These are phyloP conservation scores for Clavispora carvajalis DNA, from an alignment of 805 yeast species.

Conservation along the genomic window DNA sequence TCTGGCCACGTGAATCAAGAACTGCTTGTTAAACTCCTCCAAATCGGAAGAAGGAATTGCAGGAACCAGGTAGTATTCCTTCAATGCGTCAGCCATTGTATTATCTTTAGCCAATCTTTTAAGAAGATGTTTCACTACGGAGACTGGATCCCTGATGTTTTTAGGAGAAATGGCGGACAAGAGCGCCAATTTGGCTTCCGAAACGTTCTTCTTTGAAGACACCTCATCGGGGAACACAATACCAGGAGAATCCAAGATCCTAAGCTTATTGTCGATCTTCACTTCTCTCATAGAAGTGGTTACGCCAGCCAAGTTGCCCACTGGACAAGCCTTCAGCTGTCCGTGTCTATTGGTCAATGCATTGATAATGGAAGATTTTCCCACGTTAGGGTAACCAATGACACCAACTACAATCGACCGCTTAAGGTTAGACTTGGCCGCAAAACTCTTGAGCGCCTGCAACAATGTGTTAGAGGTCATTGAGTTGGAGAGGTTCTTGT, in stretches of 20 bases:
- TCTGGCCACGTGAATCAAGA: slow-evolving; percentile 89
- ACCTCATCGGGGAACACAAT: slow-evolving; percentile 83
- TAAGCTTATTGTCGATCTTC: slow-evolving; percentile 84
- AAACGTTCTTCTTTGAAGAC: slow-evolving; percentile 34
- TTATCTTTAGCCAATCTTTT: slow-evolving; percentile 69
- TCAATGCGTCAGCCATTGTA: slow-evolving; percentile 74
- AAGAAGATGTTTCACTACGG: slow-evolving; percentile 72
- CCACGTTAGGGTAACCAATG: slow-evolving; percentile 96
- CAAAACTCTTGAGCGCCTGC: slow-evolving; percentile 79
- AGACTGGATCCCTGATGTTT: slow-evolving; percentile 75
- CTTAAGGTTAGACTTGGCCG: slow-evolving; percentile 76
- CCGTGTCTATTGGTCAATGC: slow-evolving; percentile 80
- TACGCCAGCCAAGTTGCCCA: slow-evolving; percentile 96
- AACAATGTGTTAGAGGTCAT: slow-evolving; percentile 70
- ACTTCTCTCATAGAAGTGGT: slow-evolving; percentile 90
- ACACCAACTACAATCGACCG: slow-evolving; percentile 92
- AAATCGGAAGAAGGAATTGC: slow-evolving; percentile 68
- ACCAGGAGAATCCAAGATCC: slow-evolving; percentile 93
- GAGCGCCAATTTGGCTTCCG: slow-evolving; percentile 78
- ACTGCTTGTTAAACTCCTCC: slow-evolving; percentile 76
- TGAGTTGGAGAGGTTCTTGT: slow-evolving; percentile 65
- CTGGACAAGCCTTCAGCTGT: slow-evolving; percentile 78
- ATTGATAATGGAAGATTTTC: slow-evolving; percentile 91
- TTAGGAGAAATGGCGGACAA: slow-evolving; percentile 88
- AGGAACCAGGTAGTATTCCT: slow-evolving; percentile 71